Evolutionary conservation across 2,329 filamentous ascomycete species (phyloP).

Genomic region (Macrophomina pseudophaseolina): DNA sequence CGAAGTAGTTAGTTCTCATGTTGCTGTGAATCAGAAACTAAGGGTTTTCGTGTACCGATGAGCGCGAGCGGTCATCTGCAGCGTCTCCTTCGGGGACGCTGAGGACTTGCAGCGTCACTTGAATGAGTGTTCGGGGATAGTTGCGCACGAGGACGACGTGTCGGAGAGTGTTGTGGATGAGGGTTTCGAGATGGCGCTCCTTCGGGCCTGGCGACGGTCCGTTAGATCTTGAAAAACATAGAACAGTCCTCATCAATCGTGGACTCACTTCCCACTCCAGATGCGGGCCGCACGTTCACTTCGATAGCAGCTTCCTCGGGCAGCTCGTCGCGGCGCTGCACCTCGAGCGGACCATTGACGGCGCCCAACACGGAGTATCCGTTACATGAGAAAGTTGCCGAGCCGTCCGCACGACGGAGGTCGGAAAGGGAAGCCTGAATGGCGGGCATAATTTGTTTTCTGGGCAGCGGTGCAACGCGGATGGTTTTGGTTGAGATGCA

Average conservation of each 20-base stretch:
- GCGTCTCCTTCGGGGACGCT: conserved; percentile 70
- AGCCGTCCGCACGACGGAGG: conserved; percentile 77
- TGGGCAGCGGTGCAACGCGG: not conserved
- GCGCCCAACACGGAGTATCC: conserved; percentile 83
- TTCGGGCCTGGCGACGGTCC: conserved; percentile 42
- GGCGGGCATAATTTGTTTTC: conserved; percentile 26
- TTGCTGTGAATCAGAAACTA: not conserved
- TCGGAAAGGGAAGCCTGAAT: conserved; percentile 42
- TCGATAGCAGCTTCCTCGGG: conserved; percentile 91
- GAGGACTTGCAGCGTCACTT: conserved; percentile 79
- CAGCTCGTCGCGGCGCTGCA: conserved; percentile 84
- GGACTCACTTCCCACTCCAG: conserved; percentile 75
- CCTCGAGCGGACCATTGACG: conserved; percentile 93
- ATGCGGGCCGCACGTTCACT: conserved; percentile 84
- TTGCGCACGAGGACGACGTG: conserved; percentile 76
- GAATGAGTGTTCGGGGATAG: conserved; percentile 78
- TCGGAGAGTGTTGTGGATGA: conserved; percentile 73
- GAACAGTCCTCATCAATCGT: not conserved
- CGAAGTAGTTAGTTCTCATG: not conserved
- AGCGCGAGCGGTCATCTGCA: conserved; percentile 62
- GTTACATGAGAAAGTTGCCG: conserved; percentile 74
- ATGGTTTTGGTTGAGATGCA: not conserved
- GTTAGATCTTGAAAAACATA: not conserved
- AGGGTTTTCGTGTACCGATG: conserved; percentile 33
- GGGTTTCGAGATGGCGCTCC: conserved; percentile 76